Percentiles rank a stretch among this genome's conserved stretches.
phyloP scores from a whole-genome alignment of 2,329 filamentous ascomycete genomes.

The Talaromyces sp. region DNA sequence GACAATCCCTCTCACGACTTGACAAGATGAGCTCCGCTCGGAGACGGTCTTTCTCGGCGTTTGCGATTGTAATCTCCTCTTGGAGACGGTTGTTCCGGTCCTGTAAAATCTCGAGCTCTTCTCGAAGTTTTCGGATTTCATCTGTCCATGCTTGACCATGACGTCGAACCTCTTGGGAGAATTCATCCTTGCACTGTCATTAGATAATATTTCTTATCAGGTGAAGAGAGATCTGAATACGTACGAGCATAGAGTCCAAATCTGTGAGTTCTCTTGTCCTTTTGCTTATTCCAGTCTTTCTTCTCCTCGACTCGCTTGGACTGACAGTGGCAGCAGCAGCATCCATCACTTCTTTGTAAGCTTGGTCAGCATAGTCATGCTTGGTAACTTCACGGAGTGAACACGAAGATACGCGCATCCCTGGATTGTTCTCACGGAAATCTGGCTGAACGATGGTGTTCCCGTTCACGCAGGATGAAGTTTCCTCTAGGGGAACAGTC shows the following conservation, averaged over 20 bases:
- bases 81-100: background rate
- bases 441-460: background rate
- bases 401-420: background rate
- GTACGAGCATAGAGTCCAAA: background rate
- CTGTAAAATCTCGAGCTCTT: background rate
- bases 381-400: constrained; percentile 4
- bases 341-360: background rate
- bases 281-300: background rate
- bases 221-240: background rate
- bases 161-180: constrained; percentile 1
- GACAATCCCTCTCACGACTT: background rate
- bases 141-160: constrained; percentile 1
- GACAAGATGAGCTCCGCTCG: background rate
- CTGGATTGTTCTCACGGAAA: background rate
- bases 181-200: background rate
- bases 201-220: background rate
- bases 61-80: background rate
- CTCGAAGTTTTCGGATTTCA: too few species aligned
- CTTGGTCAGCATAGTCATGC: constrained; percentile 3
- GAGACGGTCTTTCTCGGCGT: background rate
- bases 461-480: background rate
- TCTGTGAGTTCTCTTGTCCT: background rate
- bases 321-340: background rate
- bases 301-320: background rate
- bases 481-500: background rate